phyloP scores from a whole-genome alignment of 116 monocot genomes.

The Cymodocea nodosa region DNA sequence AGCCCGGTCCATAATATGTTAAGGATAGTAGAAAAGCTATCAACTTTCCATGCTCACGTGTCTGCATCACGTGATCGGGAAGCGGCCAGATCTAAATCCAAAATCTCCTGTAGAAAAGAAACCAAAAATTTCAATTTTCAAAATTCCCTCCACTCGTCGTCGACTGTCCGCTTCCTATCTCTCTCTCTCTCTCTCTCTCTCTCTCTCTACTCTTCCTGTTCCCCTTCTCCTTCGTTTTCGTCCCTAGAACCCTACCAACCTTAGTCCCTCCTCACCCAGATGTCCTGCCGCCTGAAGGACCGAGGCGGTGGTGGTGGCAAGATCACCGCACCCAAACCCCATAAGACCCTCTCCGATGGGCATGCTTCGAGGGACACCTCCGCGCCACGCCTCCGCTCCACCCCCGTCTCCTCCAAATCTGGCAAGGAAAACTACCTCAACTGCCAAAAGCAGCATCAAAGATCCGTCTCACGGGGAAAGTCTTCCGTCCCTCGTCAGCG shows the following conservation, averaged over 20 bases:
- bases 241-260: neutral
- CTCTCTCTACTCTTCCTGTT: constrained; percentile 1
- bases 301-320: constrained; percentile 55
- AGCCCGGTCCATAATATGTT: too few relatives aligned
- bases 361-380: neutral
- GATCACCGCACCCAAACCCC: constrained; percentile 21
- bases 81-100: too few relatives aligned
- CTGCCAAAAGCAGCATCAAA: neutral
- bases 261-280: neutral
- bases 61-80: too few relatives aligned
- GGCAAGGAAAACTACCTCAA: constrained; percentile 18
- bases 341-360: neutral
- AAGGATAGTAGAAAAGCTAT: too few relatives aligned
- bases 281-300: constrained; percentile 50
- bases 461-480: constrained; percentile 15
- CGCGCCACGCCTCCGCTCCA: constrained; percentile 3
- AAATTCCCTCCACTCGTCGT: neutral
- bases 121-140: too few relatives aligned
- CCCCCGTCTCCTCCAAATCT: constrained; percentile 2
- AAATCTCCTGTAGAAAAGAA: too few relatives aligned
- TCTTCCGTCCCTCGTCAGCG: constrained; percentile 9
- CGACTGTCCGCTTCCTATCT: too few relatives aligned
- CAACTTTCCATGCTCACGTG: too few relatives aligned
- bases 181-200: neutral
- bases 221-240: neutral